A percentile compares a stretch with the other conserved stretches of the same genome.
Conservation (phyloP, 2,329 filamentous ascomycete genomes). For the Sporothrix phasma region DNA sequence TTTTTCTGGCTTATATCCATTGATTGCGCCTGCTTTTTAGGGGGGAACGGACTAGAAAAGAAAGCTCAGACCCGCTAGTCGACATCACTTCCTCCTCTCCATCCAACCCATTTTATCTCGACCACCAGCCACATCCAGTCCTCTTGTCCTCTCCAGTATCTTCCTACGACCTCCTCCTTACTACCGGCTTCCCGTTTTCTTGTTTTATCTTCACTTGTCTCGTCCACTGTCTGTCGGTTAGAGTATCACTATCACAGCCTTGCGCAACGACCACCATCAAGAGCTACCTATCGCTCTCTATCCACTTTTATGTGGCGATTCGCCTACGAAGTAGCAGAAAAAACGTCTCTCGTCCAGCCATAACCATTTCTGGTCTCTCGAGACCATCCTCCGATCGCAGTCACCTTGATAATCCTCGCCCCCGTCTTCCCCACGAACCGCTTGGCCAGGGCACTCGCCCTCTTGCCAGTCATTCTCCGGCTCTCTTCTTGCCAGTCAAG, state of each 20-base stretch:
- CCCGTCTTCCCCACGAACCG: not conserved
- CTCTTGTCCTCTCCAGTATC: not conserved
- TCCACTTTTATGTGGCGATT: not conserved
- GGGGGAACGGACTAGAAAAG: not conserved
- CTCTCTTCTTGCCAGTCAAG: not conserved
- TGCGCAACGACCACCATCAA: not conserved
- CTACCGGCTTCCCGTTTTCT: not conserved
- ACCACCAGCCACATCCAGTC: not conserved
- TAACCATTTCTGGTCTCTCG: not conserved
- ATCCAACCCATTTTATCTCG: not conserved
- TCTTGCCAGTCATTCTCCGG: not conserved
- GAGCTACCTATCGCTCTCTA: not conserved
- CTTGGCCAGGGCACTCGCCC: not conserved
- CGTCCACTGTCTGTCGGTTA: not conserved
- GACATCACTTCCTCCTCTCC: slow-evolving; percentile 9
- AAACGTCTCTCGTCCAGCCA: not conserved
- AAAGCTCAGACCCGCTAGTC: slow-evolving; percentile 15
- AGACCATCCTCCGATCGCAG: not conserved
- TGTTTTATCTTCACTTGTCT: not conserved
- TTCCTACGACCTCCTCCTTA: not conserved
- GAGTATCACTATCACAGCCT: slow-evolving; percentile 4
- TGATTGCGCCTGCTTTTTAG: not conserved
- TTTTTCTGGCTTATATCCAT: not conserved
- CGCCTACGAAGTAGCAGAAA: too few relatives aligned
- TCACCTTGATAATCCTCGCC: not conserved